Conservation (phyloP, 257 asterid species). For the Oldenlandia corymbosa region DNA sequence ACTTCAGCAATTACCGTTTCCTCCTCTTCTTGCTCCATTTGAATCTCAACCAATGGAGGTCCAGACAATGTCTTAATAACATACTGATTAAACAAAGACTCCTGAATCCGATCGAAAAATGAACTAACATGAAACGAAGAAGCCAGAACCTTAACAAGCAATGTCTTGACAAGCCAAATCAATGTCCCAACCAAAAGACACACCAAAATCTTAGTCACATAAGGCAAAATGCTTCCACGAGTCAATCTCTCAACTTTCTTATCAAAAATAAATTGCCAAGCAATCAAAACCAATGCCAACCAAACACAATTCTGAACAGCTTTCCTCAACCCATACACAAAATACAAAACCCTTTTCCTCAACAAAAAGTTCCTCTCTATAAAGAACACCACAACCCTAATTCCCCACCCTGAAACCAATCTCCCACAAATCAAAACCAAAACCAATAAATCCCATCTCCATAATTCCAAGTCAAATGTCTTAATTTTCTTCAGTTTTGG, state of each 20-base stretch:
- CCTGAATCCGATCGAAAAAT: constrained; percentile 79
- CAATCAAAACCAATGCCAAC: constrained; percentile 65
- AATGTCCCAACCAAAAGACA: constrained; percentile 72
- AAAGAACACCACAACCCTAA: constrained; percentile 54
- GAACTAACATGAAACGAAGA: constrained; percentile 77
- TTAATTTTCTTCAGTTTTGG: constrained; percentile 20
- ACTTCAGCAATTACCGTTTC: constrained; percentile 65
- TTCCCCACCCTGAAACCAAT: constrained; percentile 74
- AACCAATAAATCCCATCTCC: constrained; percentile 87
- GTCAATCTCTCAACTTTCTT: constrained; percentile 49
- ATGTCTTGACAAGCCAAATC: constrained; percentile 70
- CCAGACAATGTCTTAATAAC: constrained; percentile 69
- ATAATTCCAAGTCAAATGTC: constrained; percentile 36
- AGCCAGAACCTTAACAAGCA: constrained; percentile 78
- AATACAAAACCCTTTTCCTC: constrained; percentile 71
- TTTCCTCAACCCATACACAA: constrained; percentile 74
- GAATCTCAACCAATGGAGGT: constrained; percentile 62
- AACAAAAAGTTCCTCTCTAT: constrained; percentile 62
- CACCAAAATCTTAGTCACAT: constrained; percentile 66
- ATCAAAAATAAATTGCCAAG: constrained; percentile 75
- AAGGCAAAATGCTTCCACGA: constrained; percentile 32
- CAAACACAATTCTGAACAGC: constrained; percentile 82
- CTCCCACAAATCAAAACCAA: constrained; percentile 78
- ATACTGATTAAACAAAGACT: constrained; percentile 70
- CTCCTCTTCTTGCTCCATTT: constrained; percentile 65